Percentiles rank a stretch among this genome's conserved stretches.
These are phyloP conservation scores for Salix arbutifolia DNA, from an alignment of 345 rosid species.

Conservation along the genomic window DNA sequence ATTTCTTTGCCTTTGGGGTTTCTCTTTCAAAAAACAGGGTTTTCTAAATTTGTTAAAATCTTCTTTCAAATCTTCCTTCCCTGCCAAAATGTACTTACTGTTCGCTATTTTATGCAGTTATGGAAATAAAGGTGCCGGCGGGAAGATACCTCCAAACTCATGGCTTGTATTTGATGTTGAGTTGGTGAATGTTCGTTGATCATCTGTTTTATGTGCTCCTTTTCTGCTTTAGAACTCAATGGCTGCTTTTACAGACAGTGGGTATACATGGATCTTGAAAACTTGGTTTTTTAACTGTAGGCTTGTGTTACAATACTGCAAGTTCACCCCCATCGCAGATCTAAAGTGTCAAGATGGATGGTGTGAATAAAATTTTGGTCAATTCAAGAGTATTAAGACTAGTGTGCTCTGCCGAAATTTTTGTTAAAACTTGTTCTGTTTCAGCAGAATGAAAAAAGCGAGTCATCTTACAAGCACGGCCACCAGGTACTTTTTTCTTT, in stretches of 20 bases:
- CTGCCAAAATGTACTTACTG: background rate
- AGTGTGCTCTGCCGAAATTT: background rate
- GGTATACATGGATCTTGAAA: background rate
- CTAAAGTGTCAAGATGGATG: background rate
- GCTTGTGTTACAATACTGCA: background rate
- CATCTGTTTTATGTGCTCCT: background rate
- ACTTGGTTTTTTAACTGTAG: background rate
- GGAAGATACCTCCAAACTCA: slow-evolving; percentile 59
- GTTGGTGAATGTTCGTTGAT: slow-evolving; percentile 48
- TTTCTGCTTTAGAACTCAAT: background rate
- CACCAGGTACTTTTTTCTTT: background rate
- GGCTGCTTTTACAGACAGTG: background rate
- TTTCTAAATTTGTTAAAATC: background rate
- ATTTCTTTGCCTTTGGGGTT: background rate
- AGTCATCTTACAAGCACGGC: background rate
- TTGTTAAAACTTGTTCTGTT: background rate
- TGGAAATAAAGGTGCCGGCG: slow-evolving; percentile 36
- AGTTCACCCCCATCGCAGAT: background rate
- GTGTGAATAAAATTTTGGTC: background rate
- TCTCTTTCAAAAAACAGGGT: background rate
- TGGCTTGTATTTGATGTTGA: slow-evolving; percentile 75
- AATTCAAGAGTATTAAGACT: background rate
- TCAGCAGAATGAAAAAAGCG: background rate
- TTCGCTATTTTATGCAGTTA: slow-evolving; percentile 36
- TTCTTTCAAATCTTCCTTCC: background rate